phyloP scores from a whole-genome alignment of 2,329 filamentous ascomycete genomes.

The Xylariaceae sp. region DNA sequence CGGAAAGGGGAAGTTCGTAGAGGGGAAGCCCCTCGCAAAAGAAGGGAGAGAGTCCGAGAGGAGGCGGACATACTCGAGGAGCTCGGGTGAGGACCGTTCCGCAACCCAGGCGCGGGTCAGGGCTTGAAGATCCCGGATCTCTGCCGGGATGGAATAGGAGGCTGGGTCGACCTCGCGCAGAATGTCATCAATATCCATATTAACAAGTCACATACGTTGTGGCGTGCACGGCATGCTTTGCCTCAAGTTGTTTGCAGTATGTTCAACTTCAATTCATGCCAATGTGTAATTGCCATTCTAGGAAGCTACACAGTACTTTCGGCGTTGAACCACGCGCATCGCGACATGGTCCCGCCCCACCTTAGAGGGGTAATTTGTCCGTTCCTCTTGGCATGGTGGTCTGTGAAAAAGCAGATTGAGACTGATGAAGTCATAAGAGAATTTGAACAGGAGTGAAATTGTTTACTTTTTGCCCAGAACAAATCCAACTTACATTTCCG shows the following conservation, averaged over 20 bases:
- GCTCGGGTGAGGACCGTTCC: conserved; percentile 81
- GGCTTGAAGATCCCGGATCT: conserved; percentile 74
- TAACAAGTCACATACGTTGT: too few relatives aligned
- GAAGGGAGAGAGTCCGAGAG: background rate
- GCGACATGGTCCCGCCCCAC: background rate
- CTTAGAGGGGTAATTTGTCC: conserved; percentile 2
- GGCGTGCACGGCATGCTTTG: too few relatives aligned
- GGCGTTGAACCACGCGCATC: conserved; percentile 1
- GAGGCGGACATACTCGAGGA: conserved; percentile 61
- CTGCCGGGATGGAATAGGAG: conserved; percentile 47
- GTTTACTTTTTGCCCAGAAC: too few relatives aligned
- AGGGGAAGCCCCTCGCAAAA: background rate
- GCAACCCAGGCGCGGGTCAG: conserved; percentile 91
- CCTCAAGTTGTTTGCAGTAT: too few relatives aligned
- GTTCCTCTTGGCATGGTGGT: too few relatives aligned
- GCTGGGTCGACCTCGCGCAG: conserved; percentile 65
- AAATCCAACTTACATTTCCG: too few relatives aligned
- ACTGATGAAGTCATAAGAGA: too few relatives aligned
- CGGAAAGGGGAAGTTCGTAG: too few relatives aligned
- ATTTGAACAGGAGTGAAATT: too few relatives aligned
- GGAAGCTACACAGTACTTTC: background rate
- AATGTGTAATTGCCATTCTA: background rate
- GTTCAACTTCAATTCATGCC: too few relatives aligned
- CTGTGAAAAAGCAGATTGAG: too few relatives aligned
- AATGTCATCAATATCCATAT: conserved; percentile 80